Percentiles rank a stretch among this genome's conserved stretches.
These are phyloP conservation scores for Larix kaempferi DNA, from an alignment of 75 land plant genomes.

Conservation along the genomic window DNA sequence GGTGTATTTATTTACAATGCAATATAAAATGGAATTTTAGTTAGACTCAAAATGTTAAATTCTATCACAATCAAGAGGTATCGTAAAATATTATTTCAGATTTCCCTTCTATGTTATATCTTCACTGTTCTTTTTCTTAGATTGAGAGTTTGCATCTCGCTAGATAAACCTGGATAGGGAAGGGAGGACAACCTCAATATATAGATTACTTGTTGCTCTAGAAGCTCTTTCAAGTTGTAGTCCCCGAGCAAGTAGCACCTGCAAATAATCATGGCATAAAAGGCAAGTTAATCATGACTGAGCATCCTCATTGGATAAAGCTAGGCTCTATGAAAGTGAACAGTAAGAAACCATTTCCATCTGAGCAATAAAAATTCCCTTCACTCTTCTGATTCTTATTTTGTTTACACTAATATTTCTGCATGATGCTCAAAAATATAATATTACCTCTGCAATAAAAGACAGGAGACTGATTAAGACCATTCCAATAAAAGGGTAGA, in stretches of 20 bases:
- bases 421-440: neutral
- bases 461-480: slow-evolving; percentile 34
- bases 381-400: neutral
- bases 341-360: neutral
- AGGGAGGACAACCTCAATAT: slow-evolving; percentile 32
- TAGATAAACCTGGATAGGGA: neutral
- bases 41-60: too few relatives aligned
- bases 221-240: slow-evolving; percentile 53
- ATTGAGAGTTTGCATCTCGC: too few relatives aligned
- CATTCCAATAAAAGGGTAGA: slow-evolving; percentile 30
- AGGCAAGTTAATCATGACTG: neutral
- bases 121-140: too few relatives aligned
- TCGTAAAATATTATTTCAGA: too few relatives aligned
- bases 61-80: too few relatives aligned
- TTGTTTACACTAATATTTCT: neutral
- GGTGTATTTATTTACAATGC: too few relatives aligned
- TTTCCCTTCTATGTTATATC: too few relatives aligned
- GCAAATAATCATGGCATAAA: neutral
- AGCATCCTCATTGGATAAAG: neutral
- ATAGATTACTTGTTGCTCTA: slow-evolving; percentile 34
- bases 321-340: neutral
- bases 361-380: neutral
- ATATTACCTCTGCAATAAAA: slow-evolving; percentile 44
- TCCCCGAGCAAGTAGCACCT: slow-evolving; percentile 44
- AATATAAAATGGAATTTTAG: too few relatives aligned